Evolutionary conservation across 345 rosid genomes (phyloP).

Genomic region (Noccaea bulbosa): DNA sequence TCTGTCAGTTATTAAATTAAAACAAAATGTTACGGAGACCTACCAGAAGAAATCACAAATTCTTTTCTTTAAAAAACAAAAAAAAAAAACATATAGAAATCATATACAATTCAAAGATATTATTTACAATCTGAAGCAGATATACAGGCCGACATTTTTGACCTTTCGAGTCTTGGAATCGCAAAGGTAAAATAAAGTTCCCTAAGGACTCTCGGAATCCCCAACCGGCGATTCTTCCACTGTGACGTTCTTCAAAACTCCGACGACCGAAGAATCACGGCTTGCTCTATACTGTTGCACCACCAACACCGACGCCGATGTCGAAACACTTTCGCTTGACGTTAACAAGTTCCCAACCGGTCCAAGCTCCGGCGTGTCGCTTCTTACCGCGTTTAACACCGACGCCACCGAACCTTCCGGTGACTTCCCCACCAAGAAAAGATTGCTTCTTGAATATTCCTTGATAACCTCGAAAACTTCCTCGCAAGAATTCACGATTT

Average conservation of each 20-base stretch:
- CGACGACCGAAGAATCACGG: not conserved
- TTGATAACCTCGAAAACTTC: constrained; percentile 45
- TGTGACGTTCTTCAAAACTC: constrained; percentile 2
- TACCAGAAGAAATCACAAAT: not conserved
- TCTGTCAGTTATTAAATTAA: not conserved
- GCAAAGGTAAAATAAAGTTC: not conserved
- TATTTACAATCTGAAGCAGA: constrained; percentile 22
- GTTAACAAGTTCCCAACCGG: constrained; percentile 44
- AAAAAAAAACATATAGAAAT: not conserved
- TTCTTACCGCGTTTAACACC: constrained; percentile 38
- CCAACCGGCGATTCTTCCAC: constrained; percentile 23
- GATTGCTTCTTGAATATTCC: constrained; percentile 48
- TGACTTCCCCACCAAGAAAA: constrained; percentile 60
- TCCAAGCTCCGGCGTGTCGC: constrained; percentile 44
- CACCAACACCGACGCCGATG: constrained; percentile 57
- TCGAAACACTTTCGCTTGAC: constrained; percentile 50
- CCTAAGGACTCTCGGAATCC: constrained; percentile 29
- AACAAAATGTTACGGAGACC: not conserved
- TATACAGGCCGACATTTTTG: constrained; percentile 14
- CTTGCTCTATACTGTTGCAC: constrained; percentile 51
- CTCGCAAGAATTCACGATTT: constrained; percentile 41
- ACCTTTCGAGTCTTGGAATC: not conserved
- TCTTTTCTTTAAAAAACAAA: not conserved
- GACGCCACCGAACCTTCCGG: constrained; percentile 51
- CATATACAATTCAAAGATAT: not conserved